phyloP scores from a whole-genome alignment of 192 early-diverging fungal species.

The Dimargaris verticillata region DNA sequence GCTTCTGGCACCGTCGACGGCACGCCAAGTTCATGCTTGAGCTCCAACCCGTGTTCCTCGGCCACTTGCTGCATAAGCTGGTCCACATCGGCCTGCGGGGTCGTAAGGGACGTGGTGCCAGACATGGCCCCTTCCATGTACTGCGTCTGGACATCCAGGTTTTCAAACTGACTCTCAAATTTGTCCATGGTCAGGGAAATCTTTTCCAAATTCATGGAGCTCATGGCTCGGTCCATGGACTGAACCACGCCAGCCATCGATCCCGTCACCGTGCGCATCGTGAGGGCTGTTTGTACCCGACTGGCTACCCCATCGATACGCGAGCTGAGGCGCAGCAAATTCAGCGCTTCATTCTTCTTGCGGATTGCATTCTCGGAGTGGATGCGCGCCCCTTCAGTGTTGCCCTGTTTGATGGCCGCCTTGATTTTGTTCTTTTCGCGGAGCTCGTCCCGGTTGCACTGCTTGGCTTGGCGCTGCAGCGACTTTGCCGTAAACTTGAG shows the following conservation, averaged over 20 bases:
- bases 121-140: conserved; percentile 94
- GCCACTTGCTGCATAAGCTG: conserved; percentile 90
- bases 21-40: conserved; percentile 49
- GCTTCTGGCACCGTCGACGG: conserved; percentile 12
- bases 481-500: conserved; percentile 80
- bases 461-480: conserved; percentile 68
- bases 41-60: conserved; percentile 86
- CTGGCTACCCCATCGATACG: conserved; percentile 85
- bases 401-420: conserved; percentile 84
- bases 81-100: conserved; percentile 84
- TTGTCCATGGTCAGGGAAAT: conserved; percentile 98
- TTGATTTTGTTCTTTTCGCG: conserved; percentile 74
- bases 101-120: conserved; percentile 67
- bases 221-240: conserved; percentile 88
- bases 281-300: conserved; percentile 84
- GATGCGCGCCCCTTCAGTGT: conserved; percentile 84
- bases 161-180: conserved; percentile 92
- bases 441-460: conserved; percentile 68
- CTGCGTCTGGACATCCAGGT: conserved; percentile 90
- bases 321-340: conserved; percentile 71
- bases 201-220: conserved; percentile 91
- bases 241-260: conserved; percentile 80
- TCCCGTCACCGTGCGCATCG: conserved; percentile 71
- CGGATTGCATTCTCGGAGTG: conserved; percentile 91
- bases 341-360: conserved; percentile 88